Conservation (phyloP, 176 grass and related monocot genomes). For the Musa beccarii region DNA sequence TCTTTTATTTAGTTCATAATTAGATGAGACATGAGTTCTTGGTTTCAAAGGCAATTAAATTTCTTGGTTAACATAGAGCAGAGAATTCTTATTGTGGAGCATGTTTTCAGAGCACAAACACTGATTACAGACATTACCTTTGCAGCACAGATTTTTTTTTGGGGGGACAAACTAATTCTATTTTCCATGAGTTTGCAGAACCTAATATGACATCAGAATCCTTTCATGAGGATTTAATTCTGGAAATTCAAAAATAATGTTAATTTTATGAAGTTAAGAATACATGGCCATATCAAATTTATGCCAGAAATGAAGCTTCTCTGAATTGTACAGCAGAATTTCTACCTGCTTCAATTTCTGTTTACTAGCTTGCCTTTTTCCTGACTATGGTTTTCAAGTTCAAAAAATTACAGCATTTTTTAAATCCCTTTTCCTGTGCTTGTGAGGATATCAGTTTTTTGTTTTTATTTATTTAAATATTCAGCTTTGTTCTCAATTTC, state of each 20-base stretch:
- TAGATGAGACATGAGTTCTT: not conserved
- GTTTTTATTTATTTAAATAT: not conserved
- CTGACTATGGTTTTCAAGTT: not conserved
- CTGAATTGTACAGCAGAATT: too few relatives aligned
- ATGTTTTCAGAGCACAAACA: not conserved
- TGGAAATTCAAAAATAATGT: not conserved
- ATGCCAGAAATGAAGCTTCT: too few relatives aligned
- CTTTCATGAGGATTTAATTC: not conserved
- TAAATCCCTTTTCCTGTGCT: too few relatives aligned
- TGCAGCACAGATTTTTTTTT: not conserved
- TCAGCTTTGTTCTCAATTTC: not conserved
- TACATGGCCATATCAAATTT: too few relatives aligned
- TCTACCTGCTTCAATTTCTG: not conserved
- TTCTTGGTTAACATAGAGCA: not conserved
- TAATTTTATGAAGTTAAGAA: too few relatives aligned
- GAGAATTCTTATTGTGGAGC: not conserved
- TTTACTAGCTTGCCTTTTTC: not conserved
- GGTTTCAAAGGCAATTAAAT: not conserved
- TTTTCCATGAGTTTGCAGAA: not conserved
- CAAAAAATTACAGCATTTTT: not conserved
- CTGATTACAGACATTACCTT: not conserved
- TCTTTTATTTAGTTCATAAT: not conserved
- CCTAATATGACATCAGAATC: not conserved
- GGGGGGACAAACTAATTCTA: not conserved
- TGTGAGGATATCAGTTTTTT: too few relatives aligned